phyloP scores from a whole-genome alignment of 2,329 filamentous ascomycete species.

The Xylaria sp. region DNA sequence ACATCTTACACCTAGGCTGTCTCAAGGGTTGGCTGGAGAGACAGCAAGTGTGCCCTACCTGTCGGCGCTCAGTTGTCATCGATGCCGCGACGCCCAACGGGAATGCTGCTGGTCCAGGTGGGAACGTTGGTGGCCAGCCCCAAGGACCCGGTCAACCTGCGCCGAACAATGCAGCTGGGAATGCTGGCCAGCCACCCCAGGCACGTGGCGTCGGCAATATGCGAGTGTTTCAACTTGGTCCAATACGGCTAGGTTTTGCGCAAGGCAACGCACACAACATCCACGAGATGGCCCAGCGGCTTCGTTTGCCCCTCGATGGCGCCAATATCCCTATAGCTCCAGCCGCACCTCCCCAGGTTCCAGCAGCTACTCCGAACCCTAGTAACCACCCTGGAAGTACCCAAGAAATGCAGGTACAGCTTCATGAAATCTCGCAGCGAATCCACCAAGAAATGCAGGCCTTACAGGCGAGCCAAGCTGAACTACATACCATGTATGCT shows the following conservation, averaged over 20 bases:
- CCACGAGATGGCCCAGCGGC: constrained; percentile 66
- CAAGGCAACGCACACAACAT: constrained; percentile 66
- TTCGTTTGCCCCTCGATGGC: constrained; percentile 50
- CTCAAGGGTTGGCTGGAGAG: constrained; percentile 96
- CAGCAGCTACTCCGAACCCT: constrained; percentile 1
- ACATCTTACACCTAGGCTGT: constrained; percentile 92
- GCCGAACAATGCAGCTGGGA: constrained; percentile 30
- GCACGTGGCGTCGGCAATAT: constrained; percentile 47
- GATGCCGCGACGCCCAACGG: constrained; percentile 45
- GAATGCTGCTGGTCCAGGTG: constrained; percentile 35
- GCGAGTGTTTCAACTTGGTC: constrained; percentile 72
- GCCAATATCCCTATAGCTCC: constrained; percentile 26
- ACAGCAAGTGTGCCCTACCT: constrained; percentile 96
- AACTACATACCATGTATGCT: constrained; percentile 68
- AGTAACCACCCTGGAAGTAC: constrained; percentile 21
- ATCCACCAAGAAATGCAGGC: constrained; percentile 68
- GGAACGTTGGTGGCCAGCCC: constrained; percentile 37
- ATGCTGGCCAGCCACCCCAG: constrained; percentile 40
- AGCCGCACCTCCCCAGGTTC: constrained; percentile 9
- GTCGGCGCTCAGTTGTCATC: constrained; percentile 80
- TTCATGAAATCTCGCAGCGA: constrained; percentile 69
- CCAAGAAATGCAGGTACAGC: constrained; percentile 56
- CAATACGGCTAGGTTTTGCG: constrained; percentile 76
- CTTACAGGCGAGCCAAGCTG: constrained; percentile 66
- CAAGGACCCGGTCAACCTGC: constrained; percentile 32